phyloP scores from a whole-genome alignment of 441 rosid genomes.

The Biscutella laevigata region DNA sequence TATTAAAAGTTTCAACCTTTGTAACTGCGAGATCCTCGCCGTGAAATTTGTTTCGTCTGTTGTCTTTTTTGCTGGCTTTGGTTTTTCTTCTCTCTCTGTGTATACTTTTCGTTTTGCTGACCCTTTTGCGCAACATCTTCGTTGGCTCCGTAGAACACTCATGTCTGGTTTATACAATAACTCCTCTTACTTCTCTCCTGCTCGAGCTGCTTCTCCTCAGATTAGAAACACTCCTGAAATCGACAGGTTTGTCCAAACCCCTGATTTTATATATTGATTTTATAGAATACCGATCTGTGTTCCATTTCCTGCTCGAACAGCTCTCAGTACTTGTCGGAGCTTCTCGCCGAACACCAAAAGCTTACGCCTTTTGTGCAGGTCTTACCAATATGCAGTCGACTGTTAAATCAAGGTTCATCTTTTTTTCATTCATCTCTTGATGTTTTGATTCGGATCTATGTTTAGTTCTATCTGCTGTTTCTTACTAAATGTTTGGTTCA shows the following conservation, averaged over 20 bases:
- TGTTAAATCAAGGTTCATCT: conserved; percentile 83
- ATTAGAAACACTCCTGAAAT: conserved; percentile 87
- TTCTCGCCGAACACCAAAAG: conserved; percentile 89
- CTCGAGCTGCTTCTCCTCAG: conserved; percentile 95
- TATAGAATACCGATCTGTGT: conserved; percentile 37
- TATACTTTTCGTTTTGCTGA: too few relatives aligned
- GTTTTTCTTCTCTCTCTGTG: too few relatives aligned
- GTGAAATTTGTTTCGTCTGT: too few relatives aligned
- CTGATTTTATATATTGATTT: too few relatives aligned
- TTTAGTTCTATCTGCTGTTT: conserved; percentile 8
- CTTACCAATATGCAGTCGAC: conserved; percentile 79
- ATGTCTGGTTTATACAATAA: conserved; percentile 92
- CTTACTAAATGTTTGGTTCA: neutral
- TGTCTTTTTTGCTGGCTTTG: too few relatives aligned
- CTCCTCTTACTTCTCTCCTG: conserved; percentile 79
- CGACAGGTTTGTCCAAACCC: conserved; percentile 47
- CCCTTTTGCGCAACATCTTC: too few relatives aligned
- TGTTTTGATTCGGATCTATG: conserved; percentile 52
- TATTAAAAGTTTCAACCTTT: too few relatives aligned
- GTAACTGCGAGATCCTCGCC: too few relatives aligned
- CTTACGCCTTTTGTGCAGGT: conserved; percentile 83
- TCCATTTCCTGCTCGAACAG: conserved; percentile 14
- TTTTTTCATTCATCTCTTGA: conserved; percentile 13
- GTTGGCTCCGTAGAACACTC: too few relatives aligned
- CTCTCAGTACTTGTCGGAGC: conserved; percentile 83